These are phyloP conservation scores for Mollisia scopiformis DNA, from an alignment of 2,329 filamentous ascomycete species.

Conservation along the genomic window DNA sequence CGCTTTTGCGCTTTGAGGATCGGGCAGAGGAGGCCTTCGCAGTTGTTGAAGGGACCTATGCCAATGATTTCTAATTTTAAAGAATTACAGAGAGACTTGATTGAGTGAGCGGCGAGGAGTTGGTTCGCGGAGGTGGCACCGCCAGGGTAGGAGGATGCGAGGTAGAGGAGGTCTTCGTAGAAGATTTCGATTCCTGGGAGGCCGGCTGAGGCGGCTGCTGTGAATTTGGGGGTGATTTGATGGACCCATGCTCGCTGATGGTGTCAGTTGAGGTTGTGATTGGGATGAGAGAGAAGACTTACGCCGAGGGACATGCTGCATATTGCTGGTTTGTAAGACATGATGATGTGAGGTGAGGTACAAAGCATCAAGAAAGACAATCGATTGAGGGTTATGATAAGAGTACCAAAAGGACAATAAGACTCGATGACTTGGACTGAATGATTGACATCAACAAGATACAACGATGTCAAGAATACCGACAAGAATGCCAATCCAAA, in stretches of 20 bases:
- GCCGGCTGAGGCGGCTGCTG: constrained; percentile 65
- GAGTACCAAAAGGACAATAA: too few species aligned
- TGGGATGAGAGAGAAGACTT: constrained; percentile 8
- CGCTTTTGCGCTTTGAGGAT: constrained; percentile 58
- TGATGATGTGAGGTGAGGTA: constrained; percentile 29
- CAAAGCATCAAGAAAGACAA: neutral
- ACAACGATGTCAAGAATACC: neutral
- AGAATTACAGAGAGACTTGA: constrained; percentile 59
- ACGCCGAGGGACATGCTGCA: constrained; percentile 76
- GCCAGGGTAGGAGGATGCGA: constrained; percentile 45
- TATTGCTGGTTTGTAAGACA: constrained; percentile 67
- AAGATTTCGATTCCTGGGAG: constrained; percentile 76
- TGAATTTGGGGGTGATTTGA: constrained; percentile 66
- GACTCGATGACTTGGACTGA: too few species aligned
- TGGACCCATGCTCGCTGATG: constrained; percentile 70
- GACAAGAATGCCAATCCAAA: neutral
- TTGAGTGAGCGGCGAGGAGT: constrained; percentile 58
- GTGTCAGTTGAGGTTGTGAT: constrained; percentile 1
- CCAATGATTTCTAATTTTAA: constrained; percentile 58
- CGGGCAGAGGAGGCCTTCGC: constrained; percentile 72
- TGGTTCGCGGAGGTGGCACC: constrained; percentile 43
- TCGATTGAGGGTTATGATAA: too few species aligned
- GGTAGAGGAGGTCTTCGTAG: constrained; percentile 72
- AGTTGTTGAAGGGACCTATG: constrained; percentile 71
- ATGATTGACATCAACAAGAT: too few species aligned